Conservation (phyloP, 345 rosid genomes). For the Brassica carinata region DNA sequence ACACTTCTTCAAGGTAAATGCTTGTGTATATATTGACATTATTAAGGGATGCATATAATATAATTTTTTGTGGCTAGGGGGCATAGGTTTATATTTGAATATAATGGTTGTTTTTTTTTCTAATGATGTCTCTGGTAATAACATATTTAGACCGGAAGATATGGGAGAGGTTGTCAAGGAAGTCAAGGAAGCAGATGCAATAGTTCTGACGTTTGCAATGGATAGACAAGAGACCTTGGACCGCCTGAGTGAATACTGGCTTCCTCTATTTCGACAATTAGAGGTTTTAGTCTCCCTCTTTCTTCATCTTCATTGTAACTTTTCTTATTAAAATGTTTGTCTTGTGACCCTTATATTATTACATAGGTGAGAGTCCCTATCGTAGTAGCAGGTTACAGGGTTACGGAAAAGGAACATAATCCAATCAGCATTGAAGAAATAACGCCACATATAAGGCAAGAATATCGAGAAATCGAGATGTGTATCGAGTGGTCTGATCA, state of each 20-base stretch:
- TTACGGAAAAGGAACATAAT: slow-evolving; percentile 50
- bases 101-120: neutral
- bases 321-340: neutral
- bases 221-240: slow-evolving; percentile 66
- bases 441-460: slow-evolving; percentile 83
- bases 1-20: slow-evolving; percentile 77
- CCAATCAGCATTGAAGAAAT: slow-evolving; percentile 66
- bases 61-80: neutral
- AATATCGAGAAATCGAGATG: slow-evolving; percentile 81
- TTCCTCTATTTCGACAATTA: slow-evolving; percentile 52
- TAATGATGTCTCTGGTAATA: slow-evolving; percentile 1
- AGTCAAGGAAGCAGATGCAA: slow-evolving; percentile 75
- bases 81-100: neutral
- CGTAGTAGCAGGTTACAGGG: slow-evolving; percentile 76
- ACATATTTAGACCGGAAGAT: slow-evolving; percentile 59
- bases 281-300: slow-evolving; percentile 21
- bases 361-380: slow-evolving; percentile 88
- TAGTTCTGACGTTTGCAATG: slow-evolving; percentile 83
- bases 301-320: neutral
- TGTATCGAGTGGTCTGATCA: slow-evolving; percentile 76
- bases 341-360: slow-evolving; percentile 3
- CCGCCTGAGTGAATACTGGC: slow-evolving; percentile 75
- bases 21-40: neutral
- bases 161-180: slow-evolving; percentile 63
- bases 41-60: neutral